Evolutionary conservation across 139 green algal species (phyloP), one percentile per base, ranked within the genome.

Genomic region (Closterium sp.): DNA sequence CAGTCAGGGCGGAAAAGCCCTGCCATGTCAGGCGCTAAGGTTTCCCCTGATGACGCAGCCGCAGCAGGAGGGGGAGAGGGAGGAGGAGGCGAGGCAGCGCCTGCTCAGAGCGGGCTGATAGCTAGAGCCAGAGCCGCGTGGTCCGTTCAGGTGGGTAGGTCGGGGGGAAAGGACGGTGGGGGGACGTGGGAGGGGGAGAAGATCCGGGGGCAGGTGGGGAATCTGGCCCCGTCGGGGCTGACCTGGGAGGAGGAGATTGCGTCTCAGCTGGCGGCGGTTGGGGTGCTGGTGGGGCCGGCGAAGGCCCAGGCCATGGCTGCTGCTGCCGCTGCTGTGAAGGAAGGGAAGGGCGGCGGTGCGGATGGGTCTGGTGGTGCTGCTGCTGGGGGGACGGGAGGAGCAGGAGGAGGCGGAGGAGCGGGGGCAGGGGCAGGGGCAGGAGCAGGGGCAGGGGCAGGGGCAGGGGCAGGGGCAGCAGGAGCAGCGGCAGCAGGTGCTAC

Each of bases 181-280:
- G 50, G 50, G 50, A 73, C 50, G 50, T 73, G 50, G 50, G 50
- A 73, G 13, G 50, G 50, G 50, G 50, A 73, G 84, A 87, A 87
- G 84, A 87, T 87, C 84, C n/a, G 84, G 9, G 84, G 84, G 27
- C n/a, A 30, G n/a, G 84, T 87, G n/a, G 84, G 84, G 9, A 32
- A 19, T 13, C 7, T 87, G n/a, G 84, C 84, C 17, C 84, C 84
- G 21, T 87, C 84, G 1, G 84, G 84, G 84, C 84, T 87, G n/a
- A 87, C n/a, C 27, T 87, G 84, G 84, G 84, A 87, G 84, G 84
- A 87, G n/a, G 84, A 87, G 84, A 87, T 87, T 24, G 84, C 84
- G 84, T 87, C 84, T 13, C 84, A 87, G 84, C 84, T 87, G 84
- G 84, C 84, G n/a, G 13, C 84, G 1, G 84, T 31, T 32, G 84